These are phyloP conservation scores for Komagataea norvegica DNA, from an alignment of 1,139 yeast genomes.

Conservation along the genomic window DNA sequence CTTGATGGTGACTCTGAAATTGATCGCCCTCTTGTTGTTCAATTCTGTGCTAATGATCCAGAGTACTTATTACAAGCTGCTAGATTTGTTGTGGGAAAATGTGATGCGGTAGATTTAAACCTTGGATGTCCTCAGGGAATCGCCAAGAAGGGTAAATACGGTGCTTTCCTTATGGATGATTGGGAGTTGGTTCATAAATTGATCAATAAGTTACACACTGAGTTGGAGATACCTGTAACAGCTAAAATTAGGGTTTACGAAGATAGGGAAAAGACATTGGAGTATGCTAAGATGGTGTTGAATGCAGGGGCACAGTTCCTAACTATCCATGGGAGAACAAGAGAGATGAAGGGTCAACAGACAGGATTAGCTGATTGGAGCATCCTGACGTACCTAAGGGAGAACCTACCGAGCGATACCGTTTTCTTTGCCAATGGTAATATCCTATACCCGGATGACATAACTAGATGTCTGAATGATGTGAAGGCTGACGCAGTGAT, in stretches of 20 bases:
- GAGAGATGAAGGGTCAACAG: conserved; percentile 96
- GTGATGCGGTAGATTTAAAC: conserved; percentile 95
- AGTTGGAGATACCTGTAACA: conserved; percentile 82
- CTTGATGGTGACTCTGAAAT: conserved; percentile 62
- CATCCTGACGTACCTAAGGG: conserved; percentile 65
- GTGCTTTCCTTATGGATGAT: conserved; percentile 95
- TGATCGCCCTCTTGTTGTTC: conserved; percentile 86
- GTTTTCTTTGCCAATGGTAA: conserved; percentile 95
- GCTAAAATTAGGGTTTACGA: conserved; percentile 93
- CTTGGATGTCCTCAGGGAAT: conserved; percentile 98
- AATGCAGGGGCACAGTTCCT: conserved; percentile 94
- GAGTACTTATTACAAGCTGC: conserved; percentile 81
- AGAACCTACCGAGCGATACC: conserved; percentile 74
- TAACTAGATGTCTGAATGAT: conserved; percentile 57
- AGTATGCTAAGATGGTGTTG: conserved; percentile 87
- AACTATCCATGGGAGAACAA: conserved; percentile 91
- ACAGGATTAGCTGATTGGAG: conserved; percentile 97
- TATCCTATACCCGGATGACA: conserved; percentile 77
- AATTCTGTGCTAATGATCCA: conserved; percentile 95
- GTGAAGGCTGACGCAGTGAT: conserved; percentile 85
- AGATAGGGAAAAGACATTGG: conserved; percentile 76
- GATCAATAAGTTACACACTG: conserved; percentile 67
- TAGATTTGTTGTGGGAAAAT: conserved; percentile 65
- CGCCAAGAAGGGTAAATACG: conserved; percentile 91
- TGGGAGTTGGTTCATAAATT: conserved; percentile 79